Evolutionary conservation across 2,329 filamentous ascomycete species (phyloP), one percentile per base, ranked within the genome.

Genomic region (Ceratocystis diversiconidia): DNA sequence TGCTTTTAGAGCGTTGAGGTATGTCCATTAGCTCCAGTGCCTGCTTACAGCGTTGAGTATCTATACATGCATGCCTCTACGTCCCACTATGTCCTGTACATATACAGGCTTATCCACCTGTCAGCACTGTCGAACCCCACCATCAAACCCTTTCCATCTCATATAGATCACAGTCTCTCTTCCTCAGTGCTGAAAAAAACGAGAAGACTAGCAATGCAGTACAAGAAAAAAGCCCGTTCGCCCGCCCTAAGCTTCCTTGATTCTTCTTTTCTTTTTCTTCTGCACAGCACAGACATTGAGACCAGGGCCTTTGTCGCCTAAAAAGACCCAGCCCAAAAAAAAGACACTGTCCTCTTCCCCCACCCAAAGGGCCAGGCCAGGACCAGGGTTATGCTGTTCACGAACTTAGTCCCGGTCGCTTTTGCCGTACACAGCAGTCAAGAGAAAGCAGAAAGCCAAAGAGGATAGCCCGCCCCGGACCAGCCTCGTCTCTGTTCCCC

Each of bases 241-340:
- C 28, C 28, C 55, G 30, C 19, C 55, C 30, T n/a, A 36, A 32
- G 55, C 55, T 59, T 59, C 55, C 55, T 59, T 15, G 12, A 59
- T 22, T 19, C 55, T 59, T 59, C 55, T 59, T 59, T 59, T 59
- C 55, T 36, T 59, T 59, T 59, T 59, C 55, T 59, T 59, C 55
- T 59, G 55, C 55, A 59, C 55, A 59, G 55, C 55, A 59, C 55
- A 59, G 55, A 59, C 55, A 12, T 59, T 36, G 28, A n/a, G n/a
- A 28, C 28, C 30, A n/a, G 55, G 55, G 55, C 55, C 15, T 32
- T 15, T n/a, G 28, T 59, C 25, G 55, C 55, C 25, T 59, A 59
- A 59, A 59, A 30, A n/a, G 25, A 19, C 25, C 50, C 50, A 55
- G 19, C 50, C 55, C 55, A 59, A 17, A 59, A 32, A 7, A 41